A percentile compares a stretch with the other conserved stretches of the same genome.
Conservation (phyloP, 768 basidiomycete genomes). For the Lepiota brunneoincarnata region DNA sequence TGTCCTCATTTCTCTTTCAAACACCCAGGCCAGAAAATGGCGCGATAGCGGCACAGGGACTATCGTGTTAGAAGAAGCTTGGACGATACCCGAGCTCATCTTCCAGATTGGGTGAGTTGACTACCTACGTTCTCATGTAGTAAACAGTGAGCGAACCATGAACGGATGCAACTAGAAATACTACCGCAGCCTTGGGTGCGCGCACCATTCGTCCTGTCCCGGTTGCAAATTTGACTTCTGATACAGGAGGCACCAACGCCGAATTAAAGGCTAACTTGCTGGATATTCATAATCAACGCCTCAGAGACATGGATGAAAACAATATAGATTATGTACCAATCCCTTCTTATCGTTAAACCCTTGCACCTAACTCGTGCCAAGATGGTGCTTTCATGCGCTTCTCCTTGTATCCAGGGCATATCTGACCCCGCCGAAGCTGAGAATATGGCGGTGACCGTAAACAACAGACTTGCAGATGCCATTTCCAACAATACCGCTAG, state of each 20-base stretch:
- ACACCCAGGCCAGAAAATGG: conserved; percentile 21
- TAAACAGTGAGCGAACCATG: neutral
- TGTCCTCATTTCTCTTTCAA: neutral
- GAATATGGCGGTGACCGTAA: conserved; percentile 30
- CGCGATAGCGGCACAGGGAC: conserved; percentile 32
- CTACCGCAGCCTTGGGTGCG: conserved; percentile 20
- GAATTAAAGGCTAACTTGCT: conserved; percentile 31
- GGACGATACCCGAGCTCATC: conserved; percentile 32
- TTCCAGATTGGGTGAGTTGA: conserved; percentile 21
- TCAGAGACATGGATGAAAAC: conserved; percentile 33
- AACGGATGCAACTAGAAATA: conserved; percentile 7
- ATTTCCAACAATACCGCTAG: conserved; percentile 38
- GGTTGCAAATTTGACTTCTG: neutral
- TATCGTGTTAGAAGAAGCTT: conserved; percentile 40
- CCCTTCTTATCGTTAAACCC: neutral
- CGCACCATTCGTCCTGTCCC: neutral
- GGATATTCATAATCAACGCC: conserved; percentile 37
- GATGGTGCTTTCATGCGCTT: conserved; percentile 39
- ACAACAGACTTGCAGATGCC: conserved; percentile 32
- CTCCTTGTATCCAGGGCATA: conserved; percentile 37
- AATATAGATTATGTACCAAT: conserved; percentile 33
- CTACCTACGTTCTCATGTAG: neutral
- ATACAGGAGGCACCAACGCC: conserved; percentile 26
- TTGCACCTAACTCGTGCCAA: conserved; percentile 2
- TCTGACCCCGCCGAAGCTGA: conserved; percentile 30